Base-by-base conservation (phyloP, 495 filamentous ascomycete species). In the Xylaria castorea region DNA sequence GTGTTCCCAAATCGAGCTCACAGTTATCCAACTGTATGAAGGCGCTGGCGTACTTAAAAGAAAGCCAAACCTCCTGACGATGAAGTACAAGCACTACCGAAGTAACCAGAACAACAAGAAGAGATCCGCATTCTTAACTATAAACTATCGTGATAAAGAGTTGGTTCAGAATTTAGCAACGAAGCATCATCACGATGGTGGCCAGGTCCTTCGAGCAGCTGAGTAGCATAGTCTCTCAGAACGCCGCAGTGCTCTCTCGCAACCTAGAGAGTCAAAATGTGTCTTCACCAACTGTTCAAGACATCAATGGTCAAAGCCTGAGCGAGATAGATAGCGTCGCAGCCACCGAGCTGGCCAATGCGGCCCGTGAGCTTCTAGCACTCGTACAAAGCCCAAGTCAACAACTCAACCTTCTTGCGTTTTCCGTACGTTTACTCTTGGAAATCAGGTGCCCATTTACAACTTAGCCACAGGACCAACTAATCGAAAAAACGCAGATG, bases 181-280 rank as follows among this genome's bases (percentile, higher is more conserved):
- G 16, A 46, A 46, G 42, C 3, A 46, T 18, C 58, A 36, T 61
- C 63, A 50, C 40, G 11, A 53, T 66, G 44, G 12, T 14, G 27
- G 64, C 64, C 32, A 66, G 64, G 9, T 50, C 64, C 8, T 46
- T 66, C 30, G 64, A 66, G 64, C 44, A 66, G 27, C 38, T 66
- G 42, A 50, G 63, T 16, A 9, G 16, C 25, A 53, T 66, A 36
- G 46, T 66, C 44, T 51, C 64, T 36, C 46, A 8, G 8, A 66
- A 36, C 20, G 46, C 46, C 27, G 5, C 46, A 22, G 36, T 36
- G 1, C 20, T 62, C 6, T 62, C 60, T 62, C 36, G 36, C 20
- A 11, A 40, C 2, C 36, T 42, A 5, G 46, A 50, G 20, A 2
- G 42, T 46, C 42, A 18, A 16, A 46, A 18, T 18, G 5, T 14